A percentile compares a stretch with the other conserved stretches of the same genome.
These are phyloP conservation scores for Penicillium polonicum DNA, from an alignment of 2,329 filamentous ascomycete genomes.

Conservation along the genomic window DNA sequence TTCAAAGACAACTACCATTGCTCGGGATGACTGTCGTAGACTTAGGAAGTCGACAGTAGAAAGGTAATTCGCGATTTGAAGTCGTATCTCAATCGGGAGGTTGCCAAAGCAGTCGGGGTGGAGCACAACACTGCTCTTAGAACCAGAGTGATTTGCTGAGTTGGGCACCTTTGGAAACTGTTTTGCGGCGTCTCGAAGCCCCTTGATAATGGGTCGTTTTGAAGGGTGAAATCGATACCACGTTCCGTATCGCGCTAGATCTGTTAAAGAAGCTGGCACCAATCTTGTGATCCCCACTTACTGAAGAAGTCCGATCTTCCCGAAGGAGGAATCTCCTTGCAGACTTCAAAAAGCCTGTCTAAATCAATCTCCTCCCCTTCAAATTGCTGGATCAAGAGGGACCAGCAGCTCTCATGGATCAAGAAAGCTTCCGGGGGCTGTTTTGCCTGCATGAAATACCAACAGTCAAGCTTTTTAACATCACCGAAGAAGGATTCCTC, in stretches of 20 bases:
- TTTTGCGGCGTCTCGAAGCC: conserved; percentile 1
- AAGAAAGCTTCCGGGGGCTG: background rate
- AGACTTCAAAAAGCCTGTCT: conserved; percentile 9
- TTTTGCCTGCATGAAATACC: background rate
- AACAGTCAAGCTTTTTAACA: background rate
- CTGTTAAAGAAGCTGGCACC: background rate
- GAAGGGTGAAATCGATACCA: background rate
- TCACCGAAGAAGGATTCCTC: background rate
- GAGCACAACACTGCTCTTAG: background rate
- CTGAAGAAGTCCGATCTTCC: background rate
- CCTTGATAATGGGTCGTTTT: background rate
- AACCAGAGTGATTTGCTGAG: background rate
- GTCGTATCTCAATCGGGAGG: conserved; percentile 7
- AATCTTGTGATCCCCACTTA: background rate
- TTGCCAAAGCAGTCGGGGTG: background rate
- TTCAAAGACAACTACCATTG: conserved; percentile 10
- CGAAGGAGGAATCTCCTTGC: background rate
- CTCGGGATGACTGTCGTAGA: conserved; percentile 4
- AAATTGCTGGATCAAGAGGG: conserved; percentile 3
- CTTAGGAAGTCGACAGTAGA: conserved; percentile 7
- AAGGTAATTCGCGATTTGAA: conserved; percentile 1
- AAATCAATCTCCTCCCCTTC: conserved; percentile 3
- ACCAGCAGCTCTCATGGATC: conserved; percentile 7
- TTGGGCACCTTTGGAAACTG: background rate
- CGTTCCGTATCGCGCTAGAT: background rate